Evolutionary conservation across 106 monocot genomes (phyloP).

Genomic region (Agapanthus africanus): DNA sequence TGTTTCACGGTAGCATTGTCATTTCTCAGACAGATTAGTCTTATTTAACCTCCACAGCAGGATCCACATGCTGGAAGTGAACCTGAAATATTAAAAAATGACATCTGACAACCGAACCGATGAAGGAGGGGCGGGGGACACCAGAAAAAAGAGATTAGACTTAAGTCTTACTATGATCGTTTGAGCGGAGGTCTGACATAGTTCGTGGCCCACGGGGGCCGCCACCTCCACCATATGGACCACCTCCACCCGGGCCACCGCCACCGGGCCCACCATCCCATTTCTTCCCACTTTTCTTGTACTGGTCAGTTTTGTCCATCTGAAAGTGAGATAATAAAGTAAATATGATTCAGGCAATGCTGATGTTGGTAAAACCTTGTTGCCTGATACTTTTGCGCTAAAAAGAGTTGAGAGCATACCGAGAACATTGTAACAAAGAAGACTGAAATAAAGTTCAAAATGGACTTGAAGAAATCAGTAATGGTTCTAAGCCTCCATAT

Average conservation of each 20-base stretch:
- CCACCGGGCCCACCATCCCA: conserved; percentile 86
- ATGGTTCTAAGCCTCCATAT: conserved; percentile 77
- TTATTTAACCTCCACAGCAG: no score
- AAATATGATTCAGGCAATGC: neutral
- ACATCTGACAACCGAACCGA: no score
- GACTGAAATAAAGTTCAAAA: conserved; percentile 47
- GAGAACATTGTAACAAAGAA: conserved; percentile 93
- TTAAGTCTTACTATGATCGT: conserved; percentile 68
- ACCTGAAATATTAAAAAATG: conserved; percentile 4
- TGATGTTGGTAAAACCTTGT: neutral
- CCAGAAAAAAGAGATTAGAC: no score
- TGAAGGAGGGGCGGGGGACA: no score
- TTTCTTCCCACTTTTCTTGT: conserved; percentile 83
- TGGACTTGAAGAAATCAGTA: conserved; percentile 56
- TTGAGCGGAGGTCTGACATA: conserved; percentile 61
- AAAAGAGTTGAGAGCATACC: conserved; percentile 20
- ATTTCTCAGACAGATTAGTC: no score
- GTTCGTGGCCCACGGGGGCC: conserved; percentile 60
- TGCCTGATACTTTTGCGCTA: no score
- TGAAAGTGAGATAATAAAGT: conserved; percentile 8
- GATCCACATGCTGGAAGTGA: conserved; percentile 10
- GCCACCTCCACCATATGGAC: conserved; percentile 56
- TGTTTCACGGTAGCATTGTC: no score
- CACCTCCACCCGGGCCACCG: conserved; percentile 39
- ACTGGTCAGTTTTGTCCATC: conserved; percentile 66